phyloP scores from a whole-genome alignment of 495 filamentous ascomycete species.

The Aspergillus taichungensis region DNA sequence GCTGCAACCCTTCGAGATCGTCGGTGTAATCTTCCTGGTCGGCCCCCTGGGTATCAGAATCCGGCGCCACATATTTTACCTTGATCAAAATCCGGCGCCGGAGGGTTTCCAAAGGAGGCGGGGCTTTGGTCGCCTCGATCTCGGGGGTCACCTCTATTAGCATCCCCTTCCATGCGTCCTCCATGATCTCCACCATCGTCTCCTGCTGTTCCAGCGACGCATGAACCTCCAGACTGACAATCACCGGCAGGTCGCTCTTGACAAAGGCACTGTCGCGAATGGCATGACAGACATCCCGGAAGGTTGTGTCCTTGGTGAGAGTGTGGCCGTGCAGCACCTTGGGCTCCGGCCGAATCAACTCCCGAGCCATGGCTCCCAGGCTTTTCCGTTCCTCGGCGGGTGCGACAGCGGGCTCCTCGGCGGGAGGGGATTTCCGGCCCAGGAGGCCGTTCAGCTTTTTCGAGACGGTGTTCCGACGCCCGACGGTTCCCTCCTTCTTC shows the following conservation, averaged over 20 bases:
- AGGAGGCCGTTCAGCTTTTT: constrained; percentile 18
- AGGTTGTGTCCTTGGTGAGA: constrained; percentile 75
- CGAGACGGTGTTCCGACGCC: constrained; percentile 12
- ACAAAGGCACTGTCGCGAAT: constrained; percentile 75
- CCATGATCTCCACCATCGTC: constrained; percentile 84
- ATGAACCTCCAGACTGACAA: constrained; percentile 87
- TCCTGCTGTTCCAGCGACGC: constrained; percentile 69
- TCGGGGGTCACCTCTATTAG: constrained; percentile 53
- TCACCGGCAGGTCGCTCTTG: constrained; percentile 65
- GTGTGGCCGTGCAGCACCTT: constrained; percentile 84
- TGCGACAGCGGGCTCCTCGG: constrained; percentile 17
- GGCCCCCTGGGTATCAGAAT: constrained; percentile 19
- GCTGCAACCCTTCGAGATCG: constrained; percentile 5
- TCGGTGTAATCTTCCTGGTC: constrained; percentile 16
- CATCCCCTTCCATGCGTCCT: constrained; percentile 60
- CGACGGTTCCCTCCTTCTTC: constrained; percentile 9
- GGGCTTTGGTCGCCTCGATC: constrained; percentile 31
- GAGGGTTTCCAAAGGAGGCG: constrained; percentile 60
- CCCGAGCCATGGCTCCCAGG: constrained; percentile 5
- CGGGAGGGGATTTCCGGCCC: constrained; percentile 10
- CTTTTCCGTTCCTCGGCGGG: constrained; percentile 23
- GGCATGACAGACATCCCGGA: constrained; percentile 72
- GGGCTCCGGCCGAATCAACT: constrained; percentile 49
- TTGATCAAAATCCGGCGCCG: constrained; percentile 81
- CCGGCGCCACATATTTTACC: constrained; percentile 58